A percentile compares a stretch with the other conserved stretches of the same genome.
phyloP scores from a whole-genome alignment of 2,329 filamentous ascomycete genomes.

The Sclerotiophoma versabilis region DNA sequence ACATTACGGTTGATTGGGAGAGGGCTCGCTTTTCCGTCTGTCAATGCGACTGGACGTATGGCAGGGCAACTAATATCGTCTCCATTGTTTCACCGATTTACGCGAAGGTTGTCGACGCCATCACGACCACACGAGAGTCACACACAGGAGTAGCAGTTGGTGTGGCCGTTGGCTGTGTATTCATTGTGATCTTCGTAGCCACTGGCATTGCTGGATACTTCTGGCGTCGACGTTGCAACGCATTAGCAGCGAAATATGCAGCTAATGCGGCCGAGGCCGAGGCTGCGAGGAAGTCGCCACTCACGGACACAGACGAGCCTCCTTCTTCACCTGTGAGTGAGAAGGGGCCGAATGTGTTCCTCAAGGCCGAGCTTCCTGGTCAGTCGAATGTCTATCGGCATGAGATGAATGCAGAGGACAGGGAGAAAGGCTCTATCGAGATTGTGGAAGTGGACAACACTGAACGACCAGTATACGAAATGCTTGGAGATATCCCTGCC shows the following conservation, averaged over 20 bases:
- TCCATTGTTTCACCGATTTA: slow-evolving; percentile 45
- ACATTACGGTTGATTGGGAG: slow-evolving; percentile 59
- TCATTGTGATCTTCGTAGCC: slow-evolving; percentile 43
- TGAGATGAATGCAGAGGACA: slow-evolving; percentile 23
- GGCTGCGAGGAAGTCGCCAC: slow-evolving; percentile 26
- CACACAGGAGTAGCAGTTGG: slow-evolving; percentile 52
- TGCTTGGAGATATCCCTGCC: slow-evolving; percentile 63
- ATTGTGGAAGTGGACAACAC: slow-evolving; percentile 45
- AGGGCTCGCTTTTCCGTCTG: slow-evolving; percentile 56
- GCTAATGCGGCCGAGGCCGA: slow-evolving; percentile 30
- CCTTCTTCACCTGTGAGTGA: slow-evolving; percentile 33
- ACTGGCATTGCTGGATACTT: slow-evolving; percentile 44
- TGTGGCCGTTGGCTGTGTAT: slow-evolving; percentile 51
- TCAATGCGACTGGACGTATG: slow-evolving; percentile 46
- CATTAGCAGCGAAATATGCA: slow-evolving; percentile 35
- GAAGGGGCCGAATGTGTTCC: slow-evolving; percentile 46
- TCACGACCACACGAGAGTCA: slow-evolving; percentile 14
- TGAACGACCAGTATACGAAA: slow-evolving; percentile 55
- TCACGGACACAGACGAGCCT: slow-evolving; percentile 30
- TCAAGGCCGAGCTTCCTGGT: slow-evolving; percentile 55
- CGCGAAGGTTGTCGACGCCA: slow-evolving; percentile 8
- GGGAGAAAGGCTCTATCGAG: slow-evolving; percentile 26
- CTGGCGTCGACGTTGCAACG: slow-evolving; percentile 39
- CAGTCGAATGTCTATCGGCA: slow-evolving; percentile 31
- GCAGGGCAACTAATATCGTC: slow-evolving; percentile 35